Base-by-base conservation (phyloP, 257 asterid genomes). In the Eucommia ulmoides region DNA sequence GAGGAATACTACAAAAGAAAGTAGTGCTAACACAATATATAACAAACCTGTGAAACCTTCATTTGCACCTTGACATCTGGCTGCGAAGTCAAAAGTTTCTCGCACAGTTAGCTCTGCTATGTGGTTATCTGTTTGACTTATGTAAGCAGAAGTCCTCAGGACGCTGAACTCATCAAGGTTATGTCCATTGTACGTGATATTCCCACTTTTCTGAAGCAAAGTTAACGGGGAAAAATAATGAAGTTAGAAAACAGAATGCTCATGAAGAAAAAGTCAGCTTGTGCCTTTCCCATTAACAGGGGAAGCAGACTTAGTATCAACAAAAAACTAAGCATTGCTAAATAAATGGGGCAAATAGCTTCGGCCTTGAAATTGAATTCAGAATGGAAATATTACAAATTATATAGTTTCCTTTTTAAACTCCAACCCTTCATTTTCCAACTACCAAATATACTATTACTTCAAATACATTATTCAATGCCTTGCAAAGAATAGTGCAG, bases 61-160 rank as follows among this genome's bases (percentile, higher is more conserved):
- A 58, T 77, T 78, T 64, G 94, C 69, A 64, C 95, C 95, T 66
- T 84, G 93, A 77, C 84, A 84, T 74, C 93, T 59, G 50, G 95
- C 95, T n/a, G 93, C 95, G 61, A 79, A 84, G 66, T 84, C 95
- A 20, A 84, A 56, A 26, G 93, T 84, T 71, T 84, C 95, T 69
- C 95, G 69, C n/a, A 84, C 95, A 24, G 95, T 84, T 59, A 84
- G 63, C 77, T 84, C 95, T 0, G 93, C 93, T 18, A 84, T 74
- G 79, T 84, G 89, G 66, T 75, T 79, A 71, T 84, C 95, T 44
- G 93, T 84, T 79, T 81, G 95, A 69, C 95, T 64, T 33, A 79
- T 79, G 60, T 84, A 84, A 50, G 95, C 95, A 42, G 91, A 72
- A 54, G 87, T 76, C 61, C 95, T 74, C 68, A 72, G 82, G 57